Percentiles rank a stretch among this genome's conserved stretches.
phyloP scores from a whole-genome alignment of 768 basidiomycete species.

The Ramaria sp. region DNA sequence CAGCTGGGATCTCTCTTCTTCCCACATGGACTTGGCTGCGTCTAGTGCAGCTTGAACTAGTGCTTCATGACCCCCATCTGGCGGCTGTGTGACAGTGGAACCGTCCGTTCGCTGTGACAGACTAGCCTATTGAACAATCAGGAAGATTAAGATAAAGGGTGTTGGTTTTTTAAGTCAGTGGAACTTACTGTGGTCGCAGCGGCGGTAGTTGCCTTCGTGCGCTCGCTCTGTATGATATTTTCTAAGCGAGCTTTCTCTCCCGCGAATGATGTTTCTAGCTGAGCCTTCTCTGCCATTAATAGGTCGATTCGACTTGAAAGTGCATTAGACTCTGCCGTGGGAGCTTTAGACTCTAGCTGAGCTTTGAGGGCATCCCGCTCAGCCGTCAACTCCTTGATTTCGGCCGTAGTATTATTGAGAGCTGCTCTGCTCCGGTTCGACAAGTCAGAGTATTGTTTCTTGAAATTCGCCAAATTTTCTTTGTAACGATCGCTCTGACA shows the following conservation, averaged over 20 bases:
- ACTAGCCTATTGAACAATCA: background rate
- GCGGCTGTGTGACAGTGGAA: background rate
- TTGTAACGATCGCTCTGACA: conserved; percentile 10
- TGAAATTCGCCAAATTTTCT: conserved; percentile 8
- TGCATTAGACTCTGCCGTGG: conserved; percentile 18
- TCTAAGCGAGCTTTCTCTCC: conserved; percentile 21
- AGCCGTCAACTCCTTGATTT: conserved; percentile 10
- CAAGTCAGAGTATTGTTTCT: conserved; percentile 7
- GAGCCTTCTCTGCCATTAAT: conserved; percentile 28
- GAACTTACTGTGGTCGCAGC: conserved; percentile 35
- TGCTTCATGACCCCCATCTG: conserved; percentile 7
- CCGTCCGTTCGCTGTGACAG: background rate
- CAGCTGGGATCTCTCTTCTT: conserved; percentile 50
- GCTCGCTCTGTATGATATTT: conserved; percentile 10
- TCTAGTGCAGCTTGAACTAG: conserved; percentile 18
- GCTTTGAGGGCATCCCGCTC: conserved; percentile 12
- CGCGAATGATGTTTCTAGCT: conserved; percentile 28
- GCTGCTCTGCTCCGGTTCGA: conserved; percentile 3
- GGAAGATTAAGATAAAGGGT: conserved; percentile 5
- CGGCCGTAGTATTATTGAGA: conserved; percentile 9
- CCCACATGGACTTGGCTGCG: conserved; percentile 33
- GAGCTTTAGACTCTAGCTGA: conserved; percentile 9
- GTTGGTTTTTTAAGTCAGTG: conserved; percentile 17
- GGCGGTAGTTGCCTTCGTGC: conserved; percentile 35
- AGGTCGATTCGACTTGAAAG: conserved; percentile 25